Conservation (phyloP, 495 filamentous ascomycete genomes). For the Talaromyces nanjingensis region DNA sequence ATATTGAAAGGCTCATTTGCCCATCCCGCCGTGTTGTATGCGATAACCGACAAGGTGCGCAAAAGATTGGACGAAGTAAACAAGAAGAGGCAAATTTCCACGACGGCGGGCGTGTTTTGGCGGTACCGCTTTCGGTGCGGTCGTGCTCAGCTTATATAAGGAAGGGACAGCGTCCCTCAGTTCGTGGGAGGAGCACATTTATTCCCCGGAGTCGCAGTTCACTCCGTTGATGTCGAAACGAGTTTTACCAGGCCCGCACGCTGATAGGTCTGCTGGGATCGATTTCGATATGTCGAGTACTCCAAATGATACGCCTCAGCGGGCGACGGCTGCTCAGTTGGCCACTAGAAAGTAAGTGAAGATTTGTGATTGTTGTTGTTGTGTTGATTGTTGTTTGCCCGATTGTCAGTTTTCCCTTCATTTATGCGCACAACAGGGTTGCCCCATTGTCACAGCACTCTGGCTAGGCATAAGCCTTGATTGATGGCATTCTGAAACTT, state of each 20-base stretch:
- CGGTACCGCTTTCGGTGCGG: background rate
- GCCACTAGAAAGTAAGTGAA: slow-evolving; percentile 46
- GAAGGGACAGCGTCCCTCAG: background rate
- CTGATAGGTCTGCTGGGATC: slow-evolving; percentile 11
- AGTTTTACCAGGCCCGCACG: slow-evolving; percentile 8
- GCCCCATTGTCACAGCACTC: background rate
- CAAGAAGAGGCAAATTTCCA: background rate
- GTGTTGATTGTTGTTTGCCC: slow-evolving; percentile 5
- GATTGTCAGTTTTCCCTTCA: background rate
- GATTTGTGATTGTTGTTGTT: slow-evolving; percentile 10
- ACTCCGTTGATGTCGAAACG: slow-evolving; percentile 9
- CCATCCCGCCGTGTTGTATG: background rate
- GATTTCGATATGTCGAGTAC: slow-evolving; percentile 34
- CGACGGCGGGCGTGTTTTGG: background rate
- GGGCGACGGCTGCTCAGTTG: slow-evolving; percentile 46
- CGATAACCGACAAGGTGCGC: background rate
- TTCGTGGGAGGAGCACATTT: background rate
- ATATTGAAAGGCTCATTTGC: background rate
- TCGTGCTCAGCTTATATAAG: background rate
- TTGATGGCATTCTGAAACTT: background rate
- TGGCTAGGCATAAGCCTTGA: slow-evolving; percentile 1
- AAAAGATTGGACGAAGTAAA: background rate
- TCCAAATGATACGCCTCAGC: slow-evolving; percentile 40
- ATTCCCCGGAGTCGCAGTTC: background rate
- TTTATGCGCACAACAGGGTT: background rate